Conservation (phyloP, 345 rosid species). For the Gynandropsis gynandra region DNA sequence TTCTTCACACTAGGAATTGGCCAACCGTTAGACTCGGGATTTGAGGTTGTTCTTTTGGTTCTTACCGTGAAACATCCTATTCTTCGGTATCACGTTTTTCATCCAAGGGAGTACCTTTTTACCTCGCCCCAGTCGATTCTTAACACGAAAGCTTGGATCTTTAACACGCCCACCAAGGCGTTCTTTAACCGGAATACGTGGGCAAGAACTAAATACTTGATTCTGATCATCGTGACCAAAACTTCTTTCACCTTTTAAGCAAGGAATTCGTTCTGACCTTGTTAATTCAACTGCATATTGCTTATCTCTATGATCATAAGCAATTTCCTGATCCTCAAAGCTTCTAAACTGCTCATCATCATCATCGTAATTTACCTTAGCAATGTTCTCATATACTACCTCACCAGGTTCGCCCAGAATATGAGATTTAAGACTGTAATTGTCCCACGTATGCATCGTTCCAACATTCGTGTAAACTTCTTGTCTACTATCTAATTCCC, state of each 20-base stretch:
- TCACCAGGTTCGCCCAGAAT: too few relatives aligned
- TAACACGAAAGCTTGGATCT: background rate
- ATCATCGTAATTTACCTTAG: background rate
- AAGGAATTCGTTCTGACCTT: background rate
- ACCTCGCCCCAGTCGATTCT: background rate
- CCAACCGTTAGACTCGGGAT: background rate
- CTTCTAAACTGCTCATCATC: background rate
- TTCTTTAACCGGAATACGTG: background rate
- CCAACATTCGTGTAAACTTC: too few relatives aligned
- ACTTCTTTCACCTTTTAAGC: conserved; percentile 1
- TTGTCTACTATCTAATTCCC: too few relatives aligned
- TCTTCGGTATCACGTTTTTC: background rate
- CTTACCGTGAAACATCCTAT: background rate
- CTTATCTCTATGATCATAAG: conserved; percentile 1
- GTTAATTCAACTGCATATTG: background rate
- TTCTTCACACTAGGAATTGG: background rate
- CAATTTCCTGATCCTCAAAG: too few relatives aligned
- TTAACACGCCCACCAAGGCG: conserved; percentile 7
- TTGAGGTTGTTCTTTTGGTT: background rate
- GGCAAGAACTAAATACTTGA: background rate
- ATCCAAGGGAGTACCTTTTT: background rate
- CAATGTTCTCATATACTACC: background rate
- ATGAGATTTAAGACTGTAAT: background rate
- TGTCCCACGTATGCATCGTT: conserved; percentile 2
- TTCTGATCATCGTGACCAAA: background rate